These are phyloP conservation scores for Clonostachys sp. DNA, from an alignment of 2,329 filamentous ascomycete genomes.

Conservation along the genomic window DNA sequence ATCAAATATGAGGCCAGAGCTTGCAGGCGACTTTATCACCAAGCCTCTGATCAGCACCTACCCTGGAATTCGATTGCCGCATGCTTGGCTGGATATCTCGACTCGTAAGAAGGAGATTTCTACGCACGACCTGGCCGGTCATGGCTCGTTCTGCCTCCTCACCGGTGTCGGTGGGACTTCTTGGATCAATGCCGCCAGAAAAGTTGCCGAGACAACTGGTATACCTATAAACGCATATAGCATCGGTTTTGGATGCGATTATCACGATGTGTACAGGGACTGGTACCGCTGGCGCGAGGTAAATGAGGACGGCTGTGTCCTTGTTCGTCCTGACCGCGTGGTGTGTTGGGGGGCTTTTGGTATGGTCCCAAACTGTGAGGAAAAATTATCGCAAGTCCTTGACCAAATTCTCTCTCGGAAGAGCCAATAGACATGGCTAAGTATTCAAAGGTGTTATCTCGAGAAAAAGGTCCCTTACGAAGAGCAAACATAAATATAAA, in stretches of 20 bases:
- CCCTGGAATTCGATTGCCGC: conserved; percentile 55
- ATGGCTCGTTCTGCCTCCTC: conserved; percentile 44
- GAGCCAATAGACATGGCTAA: not conserved
- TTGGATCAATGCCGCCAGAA: conserved; percentile 45
- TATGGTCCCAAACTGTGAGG: not conserved
- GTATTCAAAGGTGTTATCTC: too few relatives aligned
- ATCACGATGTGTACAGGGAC: conserved; percentile 57
- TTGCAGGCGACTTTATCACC: not conserved
- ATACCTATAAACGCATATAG: conserved; percentile 42
- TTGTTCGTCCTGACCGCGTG: conserved; percentile 55
- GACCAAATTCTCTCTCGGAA: not conserved
- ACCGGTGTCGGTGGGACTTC: conserved; percentile 48
- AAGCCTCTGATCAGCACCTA: conserved; percentile 4
- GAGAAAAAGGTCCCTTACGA: too few relatives aligned
- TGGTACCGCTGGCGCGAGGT: conserved; percentile 51
- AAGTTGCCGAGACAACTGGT: conserved; percentile 28
- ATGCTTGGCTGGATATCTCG: conserved; percentile 55
- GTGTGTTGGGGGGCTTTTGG: conserved; percentile 43
- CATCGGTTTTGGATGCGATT: conserved; percentile 56
- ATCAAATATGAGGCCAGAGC: conserved; percentile 25
- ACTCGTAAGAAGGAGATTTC: conserved; percentile 40
- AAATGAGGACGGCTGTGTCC: conserved; percentile 51
- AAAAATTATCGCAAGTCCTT: not conserved
- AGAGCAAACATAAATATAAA: too few relatives aligned
- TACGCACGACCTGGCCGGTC: conserved; percentile 55